phyloP scores from a whole-genome alignment of 768 basidiomycete genomes.

The Pulveroboletus sp. region DNA sequence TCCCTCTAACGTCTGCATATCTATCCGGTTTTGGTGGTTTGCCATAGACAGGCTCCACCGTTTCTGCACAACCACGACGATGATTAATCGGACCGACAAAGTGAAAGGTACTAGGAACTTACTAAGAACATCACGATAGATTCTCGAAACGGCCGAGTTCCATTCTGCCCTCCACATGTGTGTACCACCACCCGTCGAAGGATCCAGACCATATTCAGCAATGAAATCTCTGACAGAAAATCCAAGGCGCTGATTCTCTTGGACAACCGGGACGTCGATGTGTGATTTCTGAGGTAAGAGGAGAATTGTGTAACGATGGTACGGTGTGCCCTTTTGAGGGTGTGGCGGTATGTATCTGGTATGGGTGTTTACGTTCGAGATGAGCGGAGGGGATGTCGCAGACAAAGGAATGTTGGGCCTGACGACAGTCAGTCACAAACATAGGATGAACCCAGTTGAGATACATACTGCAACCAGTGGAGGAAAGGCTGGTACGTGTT shows the following conservation, averaged over 20 bases:
- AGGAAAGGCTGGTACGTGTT: constrained; percentile 68
- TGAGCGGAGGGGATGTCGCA: constrained; percentile 42
- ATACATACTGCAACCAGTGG: constrained; percentile 80
- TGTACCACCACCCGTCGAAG: constrained; percentile 60
- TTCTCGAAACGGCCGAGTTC: constrained; percentile 59
- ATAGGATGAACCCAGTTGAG: background rate
- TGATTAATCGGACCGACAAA: background rate
- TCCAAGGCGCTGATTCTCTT: constrained; percentile 45
- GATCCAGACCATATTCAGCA: constrained; percentile 50
- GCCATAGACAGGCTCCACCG: constrained; percentile 24
- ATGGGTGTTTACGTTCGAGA: constrained; percentile 49
- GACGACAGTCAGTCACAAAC: background rate
- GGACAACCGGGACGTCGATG: constrained; percentile 45
- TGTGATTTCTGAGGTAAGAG: constrained; percentile 66
- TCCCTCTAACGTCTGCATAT: constrained; percentile 28
- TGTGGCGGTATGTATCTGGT: constrained; percentile 88
- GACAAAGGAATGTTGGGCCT: constrained; percentile 85
- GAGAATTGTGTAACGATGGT: constrained; percentile 85
- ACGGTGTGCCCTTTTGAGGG: constrained; percentile 83
- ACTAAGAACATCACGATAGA: constrained; percentile 70
- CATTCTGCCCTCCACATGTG: constrained; percentile 86
- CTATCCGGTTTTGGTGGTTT: constrained; percentile 29
- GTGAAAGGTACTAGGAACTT: constrained; percentile 33
- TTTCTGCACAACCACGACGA: constrained; percentile 11
- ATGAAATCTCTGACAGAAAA: constrained; percentile 71